These are phyloP conservation scores for Scleroderma citrinum DNA, from an alignment of 768 basidiomycete species.

Conservation along the genomic window DNA sequence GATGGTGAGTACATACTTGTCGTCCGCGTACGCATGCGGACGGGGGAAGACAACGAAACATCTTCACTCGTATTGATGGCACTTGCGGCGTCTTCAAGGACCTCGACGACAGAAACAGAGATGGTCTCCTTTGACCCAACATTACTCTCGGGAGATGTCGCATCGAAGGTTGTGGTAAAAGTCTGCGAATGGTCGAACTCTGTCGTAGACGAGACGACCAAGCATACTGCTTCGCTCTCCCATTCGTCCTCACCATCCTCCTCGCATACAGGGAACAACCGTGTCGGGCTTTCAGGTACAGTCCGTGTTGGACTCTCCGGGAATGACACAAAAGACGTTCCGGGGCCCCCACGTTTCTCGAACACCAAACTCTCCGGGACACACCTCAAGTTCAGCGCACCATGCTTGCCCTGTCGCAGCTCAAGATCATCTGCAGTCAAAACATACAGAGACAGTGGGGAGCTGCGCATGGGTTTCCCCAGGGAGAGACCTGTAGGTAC, in stretches of 20 bases:
- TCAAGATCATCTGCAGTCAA: conserved; percentile 38
- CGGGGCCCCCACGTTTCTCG: conserved; percentile 14
- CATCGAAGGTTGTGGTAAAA: not conserved
- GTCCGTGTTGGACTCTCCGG: conserved; percentile 4
- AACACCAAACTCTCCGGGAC: conserved; percentile 8
- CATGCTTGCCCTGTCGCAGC: conserved; percentile 11
- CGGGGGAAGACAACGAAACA: conserved; percentile 21
- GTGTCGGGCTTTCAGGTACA: conserved; percentile 13
- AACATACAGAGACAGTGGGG: conserved; percentile 39
- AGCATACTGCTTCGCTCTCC: conserved; percentile 9
- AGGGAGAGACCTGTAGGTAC: conserved; percentile 39
- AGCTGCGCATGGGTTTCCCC: conserved; percentile 44
- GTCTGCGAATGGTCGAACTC: not conserved
- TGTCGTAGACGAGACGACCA: conserved; percentile 15
- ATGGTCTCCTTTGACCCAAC: not conserved
- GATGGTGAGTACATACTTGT: conserved; percentile 21
- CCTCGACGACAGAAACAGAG: not conserved
- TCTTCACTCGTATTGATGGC: conserved; percentile 4
- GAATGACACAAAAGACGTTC: conserved; percentile 3
- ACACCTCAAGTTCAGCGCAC: conserved; percentile 12
- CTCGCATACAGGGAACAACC: conserved; percentile 26
- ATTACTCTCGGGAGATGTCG: not conserved
- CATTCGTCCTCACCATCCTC: conserved; percentile 32
- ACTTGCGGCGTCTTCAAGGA: conserved; percentile 3
- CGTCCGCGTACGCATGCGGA: conserved; percentile 22